Evolutionary conservation across 2,329 filamentous ascomycete genomes (phyloP), one percentile per base, ranked within the genome.

Genomic region (Colletotrichum sp.): DNA sequence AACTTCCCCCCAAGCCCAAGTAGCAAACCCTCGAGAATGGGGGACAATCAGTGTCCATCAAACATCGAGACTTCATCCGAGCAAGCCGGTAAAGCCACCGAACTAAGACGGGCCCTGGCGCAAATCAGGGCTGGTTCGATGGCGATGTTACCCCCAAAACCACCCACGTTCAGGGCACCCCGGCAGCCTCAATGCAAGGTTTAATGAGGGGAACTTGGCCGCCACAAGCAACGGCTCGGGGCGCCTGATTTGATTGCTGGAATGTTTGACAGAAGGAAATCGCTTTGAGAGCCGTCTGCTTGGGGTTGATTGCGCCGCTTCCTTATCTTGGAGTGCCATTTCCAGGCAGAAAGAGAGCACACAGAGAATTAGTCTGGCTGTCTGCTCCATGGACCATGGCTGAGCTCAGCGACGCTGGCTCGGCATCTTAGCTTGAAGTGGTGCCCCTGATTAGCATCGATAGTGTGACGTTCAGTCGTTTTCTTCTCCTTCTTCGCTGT

Each of bases 261-360:
- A 71, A 66, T 55, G 21, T 8, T 28, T 72, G 55, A 72, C 72
- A 62, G 26, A 68, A 71, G 63, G 39, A 72, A 72, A 72, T 68
- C 39, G 24, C 39, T 1, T 21, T 36, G 49, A 68, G 49, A 68
- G 55, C 21, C 36, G 49, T 36, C 3, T 34, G 12, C 34, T 39
- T 49, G 21, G 28, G 57, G n/a, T 44, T 36, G 59, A 30, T 59
- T 26, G 32, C 26, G 67, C 60, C 59, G 60, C 32, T 49, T 26
- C n/a, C 69, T 49, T 68, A 57, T 69, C 67, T 60, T 44, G 32
- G 49, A 69, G 66, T 36, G 28, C 49, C 36, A 26, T 15, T 30
- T n/a, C 60, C 28, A 32, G 28, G 28, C 44, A 52, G 44, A 21
- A 13, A 52, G 44, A 52, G n/a, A 49, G 44, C 44, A 52, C n/a